phyloP scores from a whole-genome alignment of 495 filamentous ascomycete species.

The Xylaria castorea region DNA sequence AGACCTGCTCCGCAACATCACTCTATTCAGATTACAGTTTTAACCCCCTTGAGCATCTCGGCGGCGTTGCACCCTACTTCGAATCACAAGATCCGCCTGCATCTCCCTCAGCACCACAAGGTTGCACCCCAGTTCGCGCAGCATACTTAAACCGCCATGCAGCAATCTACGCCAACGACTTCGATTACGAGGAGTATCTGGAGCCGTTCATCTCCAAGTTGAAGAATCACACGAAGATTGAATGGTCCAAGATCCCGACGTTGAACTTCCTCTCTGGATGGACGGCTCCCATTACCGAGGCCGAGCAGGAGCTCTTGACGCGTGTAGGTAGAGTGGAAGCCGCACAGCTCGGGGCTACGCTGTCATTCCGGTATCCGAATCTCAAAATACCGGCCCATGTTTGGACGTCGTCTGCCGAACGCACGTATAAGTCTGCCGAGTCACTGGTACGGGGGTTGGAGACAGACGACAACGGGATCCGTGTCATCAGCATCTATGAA shows the following conservation, averaged over 20 bases:
- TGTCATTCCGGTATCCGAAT: slow-evolving; percentile 54
- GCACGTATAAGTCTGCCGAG: slow-evolving; percentile 53
- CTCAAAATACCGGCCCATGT: slow-evolving; percentile 50
- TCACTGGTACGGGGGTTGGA: slow-evolving; percentile 52
- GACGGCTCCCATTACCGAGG: slow-evolving; percentile 50
- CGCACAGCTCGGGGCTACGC: slow-evolving; percentile 45
- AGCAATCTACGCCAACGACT: slow-evolving; percentile 58
- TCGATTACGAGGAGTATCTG: slow-evolving; percentile 55
- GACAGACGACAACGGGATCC: slow-evolving; percentile 48
- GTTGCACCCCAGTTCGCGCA: slow-evolving; percentile 49
- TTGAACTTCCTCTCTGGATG: slow-evolving; percentile 51
- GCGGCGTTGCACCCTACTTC: slow-evolving; percentile 57
- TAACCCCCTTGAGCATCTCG: slow-evolving; percentile 56
- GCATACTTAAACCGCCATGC: slow-evolving; percentile 56
- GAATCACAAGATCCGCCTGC: slow-evolving; percentile 54
- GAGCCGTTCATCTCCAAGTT: slow-evolving; percentile 54
- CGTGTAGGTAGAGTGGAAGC: slow-evolving; percentile 53
- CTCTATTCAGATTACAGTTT: slow-evolving; percentile 49
- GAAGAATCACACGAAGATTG: slow-evolving; percentile 46
- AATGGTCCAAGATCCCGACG: slow-evolving; percentile 46
- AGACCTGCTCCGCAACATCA: slow-evolving; percentile 33
- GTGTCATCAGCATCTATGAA: slow-evolving; percentile 49
- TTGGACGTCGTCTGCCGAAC: slow-evolving; percentile 58
- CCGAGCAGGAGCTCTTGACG: slow-evolving; percentile 52
- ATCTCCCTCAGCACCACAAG: slow-evolving; percentile 45